Evolutionary conservation across 192 early-diverging fungal genomes (phyloP).

Genomic region (Rhizophagus clarus): DNA sequence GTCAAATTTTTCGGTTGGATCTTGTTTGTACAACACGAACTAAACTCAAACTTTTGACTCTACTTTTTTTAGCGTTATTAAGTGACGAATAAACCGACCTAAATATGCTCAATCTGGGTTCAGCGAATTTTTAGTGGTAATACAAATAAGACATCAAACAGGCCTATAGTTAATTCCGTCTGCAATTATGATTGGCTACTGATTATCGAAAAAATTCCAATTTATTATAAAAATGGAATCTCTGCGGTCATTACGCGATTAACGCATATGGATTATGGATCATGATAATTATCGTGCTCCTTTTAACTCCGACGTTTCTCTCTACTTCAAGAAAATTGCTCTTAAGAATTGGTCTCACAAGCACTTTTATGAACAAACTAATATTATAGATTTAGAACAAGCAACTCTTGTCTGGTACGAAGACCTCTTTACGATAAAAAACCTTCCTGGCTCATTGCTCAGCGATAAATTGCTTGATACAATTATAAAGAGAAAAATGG

Average conservation of each 20-base stretch:
- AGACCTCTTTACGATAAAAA: neutral
- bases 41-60: too few species aligned
- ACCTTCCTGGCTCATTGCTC: neutral
- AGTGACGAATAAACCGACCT: too few species aligned
- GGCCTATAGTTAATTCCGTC: too few species aligned
- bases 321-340: neutral
- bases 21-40: too few species aligned
- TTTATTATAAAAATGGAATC: neutral
- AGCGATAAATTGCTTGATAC: neutral
- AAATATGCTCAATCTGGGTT: too few species aligned
- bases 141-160: too few species aligned
- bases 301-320: neutral
- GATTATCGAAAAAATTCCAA: too few species aligned
- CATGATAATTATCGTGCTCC: conserved; percentile 28
- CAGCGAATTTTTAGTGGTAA: too few species aligned
- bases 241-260: neutral
- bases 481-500: conserved; percentile 7
- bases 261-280: neutral
- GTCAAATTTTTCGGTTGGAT: too few species aligned
- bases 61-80: too few species aligned
- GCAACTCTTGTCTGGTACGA: neutral
- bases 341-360: conserved; percentile 9
- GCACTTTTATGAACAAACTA: conserved; percentile 1
- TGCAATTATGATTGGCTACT: too few species aligned
- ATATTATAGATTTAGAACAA: neutral